A percentile compares a stretch with the other conserved stretches of the same genome.
Conservation (phyloP, 371 early-diverging fungal species). For the Circinella umbellata region DNA sequence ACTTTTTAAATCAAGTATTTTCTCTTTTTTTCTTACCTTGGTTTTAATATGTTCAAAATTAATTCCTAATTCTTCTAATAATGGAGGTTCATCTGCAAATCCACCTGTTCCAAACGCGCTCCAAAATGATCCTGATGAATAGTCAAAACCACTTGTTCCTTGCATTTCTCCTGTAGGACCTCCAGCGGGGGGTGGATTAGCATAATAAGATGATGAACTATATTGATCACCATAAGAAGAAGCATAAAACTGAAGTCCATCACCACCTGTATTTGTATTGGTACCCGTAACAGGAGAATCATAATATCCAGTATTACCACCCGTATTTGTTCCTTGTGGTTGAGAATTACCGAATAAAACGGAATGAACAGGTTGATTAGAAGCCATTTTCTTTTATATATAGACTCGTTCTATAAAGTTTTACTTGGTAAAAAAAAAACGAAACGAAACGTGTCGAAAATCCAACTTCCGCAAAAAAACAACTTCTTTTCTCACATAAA, state of each 20-base stretch:
- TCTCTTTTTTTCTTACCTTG: slow-evolving; percentile 52
- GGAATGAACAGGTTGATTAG: slow-evolving; percentile 55
- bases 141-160: slow-evolving; percentile 57
- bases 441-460: slow-evolving; percentile 6
- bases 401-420: neutral
- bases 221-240: slow-evolving; percentile 66
- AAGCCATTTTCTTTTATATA: slow-evolving; percentile 27
- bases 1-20: neutral
- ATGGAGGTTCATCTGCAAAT: slow-evolving; percentile 82
- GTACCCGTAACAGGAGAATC: slow-evolving; percentile 22
- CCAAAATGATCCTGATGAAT: slow-evolving; percentile 72
- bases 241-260: slow-evolving; percentile 70
- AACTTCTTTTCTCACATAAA: too few relatives aligned
- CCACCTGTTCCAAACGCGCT: slow-evolving; percentile 74
- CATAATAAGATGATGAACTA: slow-evolving; percentile 45
- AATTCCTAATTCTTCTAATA: slow-evolving; percentile 92
- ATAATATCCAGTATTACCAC: slow-evolving; percentile 33
- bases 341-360: slow-evolving; percentile 57
- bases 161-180: slow-evolving; percentile 54
- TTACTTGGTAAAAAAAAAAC: neutral
- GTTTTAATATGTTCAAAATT: slow-evolving; percentile 87
- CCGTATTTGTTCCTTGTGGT: slow-evolving; percentile 17
- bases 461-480: too few relatives aligned
- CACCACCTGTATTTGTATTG: slow-evolving; percentile 25
- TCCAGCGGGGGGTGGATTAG: slow-evolving; percentile 23